phyloP scores from a whole-genome alignment of 371 early-diverging fungal species.

The Mucor circinelloides region DNA sequence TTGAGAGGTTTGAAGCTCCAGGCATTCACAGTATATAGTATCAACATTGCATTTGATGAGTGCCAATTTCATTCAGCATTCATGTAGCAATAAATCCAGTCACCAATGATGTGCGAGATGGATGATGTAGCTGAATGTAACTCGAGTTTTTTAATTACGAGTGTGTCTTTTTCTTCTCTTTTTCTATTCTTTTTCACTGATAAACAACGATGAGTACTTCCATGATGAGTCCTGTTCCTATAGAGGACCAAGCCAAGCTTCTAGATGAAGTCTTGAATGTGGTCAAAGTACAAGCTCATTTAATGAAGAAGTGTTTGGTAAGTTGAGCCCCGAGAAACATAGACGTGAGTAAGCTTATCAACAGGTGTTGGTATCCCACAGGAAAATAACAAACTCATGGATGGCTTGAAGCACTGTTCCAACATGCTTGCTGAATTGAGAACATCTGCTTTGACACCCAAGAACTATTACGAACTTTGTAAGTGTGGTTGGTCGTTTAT shows the following conservation, averaged over 20 bases:
- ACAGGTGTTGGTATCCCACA: slow-evolving; percentile 22
- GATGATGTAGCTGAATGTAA: too few species aligned
- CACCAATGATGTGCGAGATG: too few species aligned
- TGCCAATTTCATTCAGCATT: too few species aligned
- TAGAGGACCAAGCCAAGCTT: slow-evolving; percentile 80
- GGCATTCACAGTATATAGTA: too few species aligned
- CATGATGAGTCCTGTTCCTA: slow-evolving; percentile 29
- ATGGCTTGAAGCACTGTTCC: slow-evolving; percentile 94
- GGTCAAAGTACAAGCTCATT: slow-evolving; percentile 87
- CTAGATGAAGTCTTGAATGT: slow-evolving; percentile 83
- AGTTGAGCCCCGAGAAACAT: slow-evolving; percentile 10
- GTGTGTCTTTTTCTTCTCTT: background rate
- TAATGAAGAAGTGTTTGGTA: slow-evolving; percentile 89
- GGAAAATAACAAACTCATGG: slow-evolving; percentile 91
- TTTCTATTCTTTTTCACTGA: background rate
- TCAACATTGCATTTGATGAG: too few species aligned
- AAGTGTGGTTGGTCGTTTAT: slow-evolving; percentile 8
- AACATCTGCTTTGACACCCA: slow-evolving; percentile 91
- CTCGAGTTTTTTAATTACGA: background rate
- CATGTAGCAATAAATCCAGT: too few species aligned
- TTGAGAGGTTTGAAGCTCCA: too few species aligned
- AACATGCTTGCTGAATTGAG: slow-evolving; percentile 95
- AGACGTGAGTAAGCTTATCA: background rate
- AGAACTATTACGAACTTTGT: slow-evolving; percentile 98
- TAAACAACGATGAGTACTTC: slow-evolving; percentile 5